These are phyloP conservation scores for Aspergillus ellipticus DNA, from an alignment of 495 filamentous ascomycete species.

Conservation along the genomic window DNA sequence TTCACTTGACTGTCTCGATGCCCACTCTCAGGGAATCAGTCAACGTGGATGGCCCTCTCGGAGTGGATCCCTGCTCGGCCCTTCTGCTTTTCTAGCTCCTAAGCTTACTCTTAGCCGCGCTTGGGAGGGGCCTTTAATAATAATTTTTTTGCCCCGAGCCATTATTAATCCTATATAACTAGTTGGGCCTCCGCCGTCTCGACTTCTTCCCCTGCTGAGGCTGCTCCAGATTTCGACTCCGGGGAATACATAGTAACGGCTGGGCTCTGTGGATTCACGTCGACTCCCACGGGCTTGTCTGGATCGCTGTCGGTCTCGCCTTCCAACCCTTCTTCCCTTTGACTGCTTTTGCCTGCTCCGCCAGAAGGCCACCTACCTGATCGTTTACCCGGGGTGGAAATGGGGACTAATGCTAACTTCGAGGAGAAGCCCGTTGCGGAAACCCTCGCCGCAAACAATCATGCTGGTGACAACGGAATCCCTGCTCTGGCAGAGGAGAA, in stretches of 20 bases:
- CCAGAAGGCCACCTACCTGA: background rate
- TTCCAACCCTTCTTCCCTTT: background rate
- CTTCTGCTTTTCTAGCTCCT: constrained; percentile 8
- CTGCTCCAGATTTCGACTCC: background rate
- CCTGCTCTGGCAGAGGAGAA: constrained; percentile 21
- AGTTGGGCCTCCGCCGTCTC: background rate
- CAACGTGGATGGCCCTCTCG: background rate
- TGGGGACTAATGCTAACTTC: constrained; percentile 18
- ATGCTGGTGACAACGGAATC: constrained; percentile 18
- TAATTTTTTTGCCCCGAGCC: background rate
- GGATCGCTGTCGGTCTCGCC: constrained; percentile 3
- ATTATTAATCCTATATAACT: constrained; percentile 1
- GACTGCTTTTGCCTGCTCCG: background rate
- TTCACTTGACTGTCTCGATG: background rate
- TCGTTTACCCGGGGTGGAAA: constrained; percentile 3
- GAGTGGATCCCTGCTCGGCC: constrained; percentile 8
- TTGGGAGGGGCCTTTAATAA: background rate
- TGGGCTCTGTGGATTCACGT: background rate
- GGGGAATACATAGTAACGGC: background rate
- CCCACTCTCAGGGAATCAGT: background rate
- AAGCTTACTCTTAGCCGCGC: constrained; percentile 14
- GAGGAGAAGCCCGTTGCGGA: constrained; percentile 1
- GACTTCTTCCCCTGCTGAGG: background rate
- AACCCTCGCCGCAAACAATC: background rate
- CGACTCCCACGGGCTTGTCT: background rate